Conservation (phyloP, 2,329 filamentous ascomycete genomes). For the Penicillium sp. region DNA sequence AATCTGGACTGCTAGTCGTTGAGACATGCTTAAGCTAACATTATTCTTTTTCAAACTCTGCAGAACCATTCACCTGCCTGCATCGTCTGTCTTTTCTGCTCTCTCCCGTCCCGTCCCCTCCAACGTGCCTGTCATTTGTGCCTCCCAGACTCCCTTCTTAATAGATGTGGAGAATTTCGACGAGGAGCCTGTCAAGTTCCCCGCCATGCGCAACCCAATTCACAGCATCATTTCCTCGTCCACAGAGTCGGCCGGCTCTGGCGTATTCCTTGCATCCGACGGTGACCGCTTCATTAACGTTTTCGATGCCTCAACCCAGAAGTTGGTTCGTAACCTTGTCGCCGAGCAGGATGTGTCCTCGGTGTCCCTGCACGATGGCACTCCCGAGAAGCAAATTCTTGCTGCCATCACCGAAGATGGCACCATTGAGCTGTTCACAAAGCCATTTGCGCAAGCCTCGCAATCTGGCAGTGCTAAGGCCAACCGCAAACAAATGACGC, state of each 20-base stretch:
- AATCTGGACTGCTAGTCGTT: background rate
- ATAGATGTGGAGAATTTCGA: slow-evolving; percentile 44
- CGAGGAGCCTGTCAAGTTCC: slow-evolving; percentile 43
- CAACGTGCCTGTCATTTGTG: slow-evolving; percentile 49
- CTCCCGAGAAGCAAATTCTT: slow-evolving; percentile 43
- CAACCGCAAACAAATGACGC: slow-evolving; percentile 46
- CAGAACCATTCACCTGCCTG: slow-evolving; percentile 47
- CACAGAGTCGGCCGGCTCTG: slow-evolving; percentile 32
- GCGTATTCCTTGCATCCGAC: slow-evolving; percentile 51
- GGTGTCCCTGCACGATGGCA: slow-evolving; percentile 36
- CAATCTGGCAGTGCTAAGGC: slow-evolving; percentile 44
- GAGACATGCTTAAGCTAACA: slow-evolving; percentile 15
- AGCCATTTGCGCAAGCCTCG: slow-evolving; percentile 44
- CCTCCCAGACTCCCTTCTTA: slow-evolving; percentile 51
- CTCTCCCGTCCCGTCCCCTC: slow-evolving; percentile 44
- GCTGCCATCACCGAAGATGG: slow-evolving; percentile 51
- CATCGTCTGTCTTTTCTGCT: slow-evolving; percentile 39
- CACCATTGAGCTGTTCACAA: slow-evolving; percentile 51
- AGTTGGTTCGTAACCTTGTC: slow-evolving; percentile 50
- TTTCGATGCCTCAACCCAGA: slow-evolving; percentile 46
- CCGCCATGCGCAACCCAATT: slow-evolving; percentile 52
- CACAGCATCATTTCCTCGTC: slow-evolving; percentile 49
- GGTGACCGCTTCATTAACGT: slow-evolving; percentile 53
- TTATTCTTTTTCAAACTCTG: background rate
- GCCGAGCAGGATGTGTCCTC: slow-evolving; percentile 49